Evolutionary conservation across 345 rosid genomes (phyloP), one percentile per base, ranked within the genome.

Genomic region (Erysimum cheiranthoides): DNA sequence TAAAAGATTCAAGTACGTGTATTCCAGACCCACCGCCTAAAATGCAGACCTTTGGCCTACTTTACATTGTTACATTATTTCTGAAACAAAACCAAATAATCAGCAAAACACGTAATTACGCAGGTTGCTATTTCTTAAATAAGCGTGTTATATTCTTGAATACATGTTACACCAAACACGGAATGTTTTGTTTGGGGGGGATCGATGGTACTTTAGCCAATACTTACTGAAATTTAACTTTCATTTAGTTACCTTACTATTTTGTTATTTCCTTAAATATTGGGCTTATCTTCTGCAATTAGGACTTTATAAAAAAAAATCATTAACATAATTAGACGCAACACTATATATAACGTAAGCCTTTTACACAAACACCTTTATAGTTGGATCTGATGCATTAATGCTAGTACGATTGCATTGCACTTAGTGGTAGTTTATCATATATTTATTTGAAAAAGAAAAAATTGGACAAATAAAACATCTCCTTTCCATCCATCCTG

Each of bases 401-500:
- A 65, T 46, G 69, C 42, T 46, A 12, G 30, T 65, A 65, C 42
- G 13, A 31, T 65, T 46, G 56, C 42, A 62, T 40, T 40, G 12
- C 50, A 46, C 54, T 47, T 16, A 17, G 6, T 49, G 31, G 54
- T 64, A 47, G 21, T 17, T 7, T 47, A 47, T 16, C 52, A 47
- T 57, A 34, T 60, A 57, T 32, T 3, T 13, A 10, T 34, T 30
- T 12, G 10, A 21, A 21, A 21, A 21, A 21, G 25, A 21, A 21
- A 21, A 21, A 58, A 14, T 2, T 10, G 53, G 10, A 45, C 10
- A 64, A 45, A 46, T 10, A 45, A 18, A 14, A 21, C 13, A 18
- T 21, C 10, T 66, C 59, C 8, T 50, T 17, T 66, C 45, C 56
- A 31, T 40, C 62, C 53, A 63, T 39, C 11, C 8, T 50, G 5